A percentile compares a stretch with the other conserved stretches of the same genome.
phyloP scores from a whole-genome alignment of 768 basidiomycete genomes.

The Tulasnella sp. region DNA sequence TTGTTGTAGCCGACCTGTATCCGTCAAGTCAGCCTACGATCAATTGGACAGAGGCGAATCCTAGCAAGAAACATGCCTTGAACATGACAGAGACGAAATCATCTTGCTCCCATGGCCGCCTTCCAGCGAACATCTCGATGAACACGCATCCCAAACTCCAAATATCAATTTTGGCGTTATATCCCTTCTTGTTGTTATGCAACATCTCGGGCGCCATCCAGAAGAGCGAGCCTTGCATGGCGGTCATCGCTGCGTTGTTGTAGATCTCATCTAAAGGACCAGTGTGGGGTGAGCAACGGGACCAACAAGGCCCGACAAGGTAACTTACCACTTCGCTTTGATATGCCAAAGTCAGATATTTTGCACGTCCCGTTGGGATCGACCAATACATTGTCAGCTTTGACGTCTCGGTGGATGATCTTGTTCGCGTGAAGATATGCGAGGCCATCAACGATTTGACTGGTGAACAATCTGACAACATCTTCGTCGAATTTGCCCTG shows the following conservation, averaged over 20 bases:
- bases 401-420: constrained; percentile 92
- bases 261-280: constrained; percentile 57
- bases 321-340: constrained; percentile 60
- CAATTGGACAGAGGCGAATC: neutral
- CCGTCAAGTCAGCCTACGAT: neutral
- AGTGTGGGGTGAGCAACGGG: neutral
- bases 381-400: constrained; percentile 96
- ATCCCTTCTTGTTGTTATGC: constrained; percentile 70
- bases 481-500: constrained; percentile 89
- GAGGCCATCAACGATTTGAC: constrained; percentile 82
- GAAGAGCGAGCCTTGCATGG: constrained; percentile 96
- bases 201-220: constrained; percentile 99
- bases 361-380: constrained; percentile 89
- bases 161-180: constrained; percentile 95
- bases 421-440: constrained; percentile 87
- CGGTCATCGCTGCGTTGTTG: constrained; percentile 66
- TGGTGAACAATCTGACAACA: constrained; percentile 85
- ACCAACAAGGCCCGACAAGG: neutral
- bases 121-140: constrained; percentile 98
- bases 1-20: constrained; percentile 85
- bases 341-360: constrained; percentile 97
- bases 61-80: constrained; percentile 46
- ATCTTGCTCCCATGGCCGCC: constrained; percentile 85
- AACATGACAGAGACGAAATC: constrained; percentile 89
- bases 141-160: constrained; percentile 99